Evolutionary conservation across 257 asterid species (phyloP).

Genomic region (Jacaranda mimosifolia): DNA sequence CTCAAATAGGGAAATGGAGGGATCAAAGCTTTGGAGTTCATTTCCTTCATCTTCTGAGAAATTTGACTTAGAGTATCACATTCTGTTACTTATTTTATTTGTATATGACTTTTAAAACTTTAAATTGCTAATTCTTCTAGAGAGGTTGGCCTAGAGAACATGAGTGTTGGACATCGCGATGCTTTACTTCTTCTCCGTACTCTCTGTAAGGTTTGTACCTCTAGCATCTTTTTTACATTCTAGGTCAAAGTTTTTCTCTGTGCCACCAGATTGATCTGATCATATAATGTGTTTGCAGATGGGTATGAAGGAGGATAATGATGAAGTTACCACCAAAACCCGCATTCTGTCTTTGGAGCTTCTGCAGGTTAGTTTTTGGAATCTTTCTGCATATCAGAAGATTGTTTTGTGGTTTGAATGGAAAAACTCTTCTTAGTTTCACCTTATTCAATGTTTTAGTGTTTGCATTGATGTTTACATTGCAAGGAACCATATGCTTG

Average conservation of each 20-base stretch:
- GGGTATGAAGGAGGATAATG: conserved; percentile 98
- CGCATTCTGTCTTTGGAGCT: conserved; percentile 97
- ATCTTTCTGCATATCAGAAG: conserved; percentile 30
- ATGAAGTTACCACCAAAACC: conserved; percentile 86
- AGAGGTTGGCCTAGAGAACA: conserved; percentile 76
- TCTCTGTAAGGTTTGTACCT: conserved; percentile 91
- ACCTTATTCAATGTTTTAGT: conserved; percentile 20
- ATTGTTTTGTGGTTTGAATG: conserved; percentile 33
- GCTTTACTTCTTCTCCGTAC: conserved; percentile 96
- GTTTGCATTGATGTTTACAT: conserved; percentile 16
- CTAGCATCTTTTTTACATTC: conserved; percentile 28
- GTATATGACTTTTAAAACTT: conserved; percentile 39
- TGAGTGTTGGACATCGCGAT: conserved; percentile 85
- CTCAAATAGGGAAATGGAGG: conserved; percentile 23
- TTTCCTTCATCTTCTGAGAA: conserved; percentile 26
- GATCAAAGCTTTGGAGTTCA: conserved; percentile 35
- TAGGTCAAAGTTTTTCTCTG: conserved; percentile 36
- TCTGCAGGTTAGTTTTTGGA: conserved; percentile 74
- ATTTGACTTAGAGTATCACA: conserved; percentile 22
- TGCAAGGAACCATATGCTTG: conserved; percentile 21
- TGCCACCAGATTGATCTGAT: conserved; percentile 38
- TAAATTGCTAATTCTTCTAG: conserved; percentile 50
- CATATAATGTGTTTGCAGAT: conserved; percentile 66
- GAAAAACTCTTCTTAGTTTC: conserved; percentile 26
- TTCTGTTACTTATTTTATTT: conserved; percentile 30